These are phyloP conservation scores for Aegle marmelos DNA, from an alignment of 345 rosid genomes.

Conservation along the genomic window DNA sequence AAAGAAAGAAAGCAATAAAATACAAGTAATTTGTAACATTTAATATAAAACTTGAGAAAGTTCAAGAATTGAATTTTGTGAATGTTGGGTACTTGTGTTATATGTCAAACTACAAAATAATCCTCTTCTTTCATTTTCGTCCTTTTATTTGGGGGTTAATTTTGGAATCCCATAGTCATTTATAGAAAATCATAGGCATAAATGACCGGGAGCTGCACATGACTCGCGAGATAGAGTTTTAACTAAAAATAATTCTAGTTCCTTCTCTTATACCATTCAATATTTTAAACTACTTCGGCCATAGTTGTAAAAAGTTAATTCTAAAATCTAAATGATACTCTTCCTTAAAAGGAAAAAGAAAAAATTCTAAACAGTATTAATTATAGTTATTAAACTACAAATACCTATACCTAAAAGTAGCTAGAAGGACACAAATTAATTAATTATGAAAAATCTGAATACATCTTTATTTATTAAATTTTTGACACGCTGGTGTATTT, in stretches of 20 bases:
- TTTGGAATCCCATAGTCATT: background rate
- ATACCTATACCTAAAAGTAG: background rate
- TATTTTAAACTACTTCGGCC: background rate
- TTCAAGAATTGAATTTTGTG: background rate
- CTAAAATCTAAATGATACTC: background rate
- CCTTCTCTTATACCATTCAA: background rate
- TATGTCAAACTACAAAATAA: background rate
- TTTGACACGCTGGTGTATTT: too few species aligned
- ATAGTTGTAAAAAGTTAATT: background rate
- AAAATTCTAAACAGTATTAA: background rate
- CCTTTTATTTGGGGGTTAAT: background rate
- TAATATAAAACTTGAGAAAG: background rate
- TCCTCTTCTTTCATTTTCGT: background rate
- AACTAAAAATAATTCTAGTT: too few species aligned
- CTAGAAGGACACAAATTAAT: background rate
- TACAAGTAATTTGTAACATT: background rate
- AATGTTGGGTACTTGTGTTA: too few species aligned
- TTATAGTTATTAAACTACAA: too few species aligned
- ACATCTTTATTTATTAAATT: too few species aligned
- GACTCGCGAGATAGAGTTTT: too few species aligned
- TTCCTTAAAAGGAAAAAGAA: too few species aligned
- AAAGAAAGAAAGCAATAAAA: too few species aligned
- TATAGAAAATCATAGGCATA: background rate
- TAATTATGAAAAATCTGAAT: background rate
- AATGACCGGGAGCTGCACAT: too few species aligned